These are phyloP conservation scores for Trichoderma endophyticum DNA, from an alignment of 2,329 filamentous ascomycete genomes.

Conservation along the genomic window DNA sequence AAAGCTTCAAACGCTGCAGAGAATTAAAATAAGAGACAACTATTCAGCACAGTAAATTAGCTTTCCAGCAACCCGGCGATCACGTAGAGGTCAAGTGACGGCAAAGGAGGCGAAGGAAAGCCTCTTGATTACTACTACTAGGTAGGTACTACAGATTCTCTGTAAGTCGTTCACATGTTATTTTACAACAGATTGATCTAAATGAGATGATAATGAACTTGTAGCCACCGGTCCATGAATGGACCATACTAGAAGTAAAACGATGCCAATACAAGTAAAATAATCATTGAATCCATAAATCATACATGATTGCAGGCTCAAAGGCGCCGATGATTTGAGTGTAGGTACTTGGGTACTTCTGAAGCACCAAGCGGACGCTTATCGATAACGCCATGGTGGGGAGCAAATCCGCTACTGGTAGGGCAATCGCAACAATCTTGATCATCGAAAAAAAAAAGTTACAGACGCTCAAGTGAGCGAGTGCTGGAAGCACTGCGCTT, in stretches of 20 bases:
- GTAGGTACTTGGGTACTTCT: background rate
- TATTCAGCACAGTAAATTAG: background rate
- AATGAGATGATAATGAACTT: background rate
- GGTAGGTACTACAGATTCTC: too few species aligned
- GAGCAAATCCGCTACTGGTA: background rate
- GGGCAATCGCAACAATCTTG: constrained; percentile 1
- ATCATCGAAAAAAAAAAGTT: constrained; percentile 5
- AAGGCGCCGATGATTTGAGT: background rate
- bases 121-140: too few species aligned
- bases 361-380: background rate
- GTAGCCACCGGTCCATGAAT: background rate
- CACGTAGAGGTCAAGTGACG: background rate
- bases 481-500: constrained; percentile 16
- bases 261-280: background rate
- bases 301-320: background rate
- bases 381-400: constrained; percentile 15
- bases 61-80: background rate
- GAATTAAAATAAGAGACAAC: background rate
- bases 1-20: background rate
- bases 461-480: constrained; percentile 7
- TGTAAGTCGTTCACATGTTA: background rate
- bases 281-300: background rate
- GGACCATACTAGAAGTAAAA: background rate
- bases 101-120: background rate
- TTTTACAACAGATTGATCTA: background rate